Evolutionary conservation across 2,329 filamentous ascomycete species (phyloP), one percentile per base, ranked within the genome.

Genomic region (Trichophyton mentagrophytes): DNA sequence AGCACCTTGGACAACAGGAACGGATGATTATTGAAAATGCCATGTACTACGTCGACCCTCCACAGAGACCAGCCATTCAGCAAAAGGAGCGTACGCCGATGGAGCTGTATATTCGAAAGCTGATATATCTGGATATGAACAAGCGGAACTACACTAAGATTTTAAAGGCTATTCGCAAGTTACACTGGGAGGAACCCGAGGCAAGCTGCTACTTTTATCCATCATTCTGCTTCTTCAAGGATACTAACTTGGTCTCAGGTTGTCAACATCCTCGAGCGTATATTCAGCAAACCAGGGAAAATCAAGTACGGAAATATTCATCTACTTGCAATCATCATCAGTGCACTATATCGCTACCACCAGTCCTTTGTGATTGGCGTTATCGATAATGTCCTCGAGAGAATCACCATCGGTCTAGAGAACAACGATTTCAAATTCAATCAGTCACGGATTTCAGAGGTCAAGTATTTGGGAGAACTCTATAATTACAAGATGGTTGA

Each of bases 401-500:
- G 89, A 4, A 87, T 99, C 65, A 87, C 83, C 0, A 82, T 95
- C 65, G 93, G 93, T 0, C 79, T 99, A 1, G 93, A 99, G 73
- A 84, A 91, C 67, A 97, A 97, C 68, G 93, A 99, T 71, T 99
- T 96, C 80, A 91, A 95, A 69, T 95, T 90, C 76, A 96, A 95
- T 70, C 93, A 99, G 74, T 87, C 91, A 62, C 87, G 93, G 22
- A 86, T 99, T 64, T 89, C 95, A 2, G 92, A 97, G 73, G 89
- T 96, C 69, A 97, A 96, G 71, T 99, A 96, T 71, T 80, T 99
- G 3, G 91, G 89, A 22, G 93, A 99, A 74, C 82, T 99, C 8
- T 99, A 99, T 77, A 96, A 96, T 69, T 99, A 97, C 72, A 88
- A 93, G 61, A 89, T 99, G 83, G 82, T 99, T 42, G 93, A 99